Base-by-base conservation (phyloP, 75 land plant species). In the Pinus albicaulis region DNA sequence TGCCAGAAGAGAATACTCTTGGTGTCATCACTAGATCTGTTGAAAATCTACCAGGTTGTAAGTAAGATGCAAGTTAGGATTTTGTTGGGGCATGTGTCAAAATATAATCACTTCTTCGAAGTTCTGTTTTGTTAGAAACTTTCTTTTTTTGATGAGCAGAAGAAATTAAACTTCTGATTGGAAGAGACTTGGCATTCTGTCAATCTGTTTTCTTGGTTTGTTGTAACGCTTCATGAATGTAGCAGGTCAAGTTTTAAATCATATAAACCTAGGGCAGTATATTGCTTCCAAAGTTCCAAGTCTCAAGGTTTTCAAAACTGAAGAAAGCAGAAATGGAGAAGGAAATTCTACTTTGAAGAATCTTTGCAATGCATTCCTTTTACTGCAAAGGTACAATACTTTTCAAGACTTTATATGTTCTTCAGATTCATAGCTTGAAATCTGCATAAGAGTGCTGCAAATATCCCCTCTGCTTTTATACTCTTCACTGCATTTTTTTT, bases 31-130 rank as follows among this genome's bases (percentile, higher is more conserved):
- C 62, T 57, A 90, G 86, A 73, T 86, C 86, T 38, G 72, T 86
- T 71, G 88, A 92, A 74, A 89, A 76, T 31, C 77, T 86, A 38
- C 85, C 89, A 81, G 95, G 98, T 34, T 87, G 99, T 97, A 89
- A 79, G 99, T 87, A 41, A 56, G 59, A 48, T 15, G 23, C 31
- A 78, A 16, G 22, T 52, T 77, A 59, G 31, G 11, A 71, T 44
- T 71, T 44, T 53, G 16, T 71, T 5, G 23, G 25, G 55, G 74
- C 74, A 55, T 53, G 4, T 14, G 16, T 72, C 48, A 68, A 22
- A 20, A 68, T 13, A 41, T 20, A 7, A 20, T 68, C 41, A 41
- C 55, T n/a, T 55, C 41, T 14, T 72, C 31, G 1, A 31, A 31
- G 31, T 31, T 31, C 5, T 24, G 22, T 41, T 23, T 23, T 55